Evolutionary conservation across 2,329 filamentous ascomycete genomes (phyloP), one percentile per base, ranked within the genome.

Genomic region (Epicoccum sorghinum): DNA sequence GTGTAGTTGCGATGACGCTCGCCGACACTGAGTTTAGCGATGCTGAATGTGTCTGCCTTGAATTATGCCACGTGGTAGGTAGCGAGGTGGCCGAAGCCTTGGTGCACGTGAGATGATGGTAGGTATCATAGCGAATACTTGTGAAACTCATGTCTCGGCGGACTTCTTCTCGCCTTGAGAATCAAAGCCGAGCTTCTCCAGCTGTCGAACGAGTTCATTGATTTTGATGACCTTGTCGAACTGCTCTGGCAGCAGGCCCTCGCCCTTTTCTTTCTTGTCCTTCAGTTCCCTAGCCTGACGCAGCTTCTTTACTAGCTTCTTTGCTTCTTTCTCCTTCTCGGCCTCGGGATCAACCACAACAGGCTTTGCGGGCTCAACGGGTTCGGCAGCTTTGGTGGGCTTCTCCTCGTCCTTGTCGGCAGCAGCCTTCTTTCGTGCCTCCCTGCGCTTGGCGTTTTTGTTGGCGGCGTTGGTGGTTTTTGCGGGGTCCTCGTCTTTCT

Each of bases 201-300:
- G 78, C 72, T 98, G 93, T 10, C 92, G 85, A 53, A 97, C 87
- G 45, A 99, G 83, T 78, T 99, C 95, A 59, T 91, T 91, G 73
- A 99, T 96, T 77, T 95, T 96, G 74, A 96, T 96, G 50, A 99
- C 91, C 79, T 99, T 99, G 65, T 93, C 92, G 60, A 98, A 89
- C 78, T 99, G 95, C 78, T 99, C 95, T 0, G 93, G 93, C 24
- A 98, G 81, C 57, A 99, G 78, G 4, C 85, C 82, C 71, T 91
- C 89, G 18, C 95, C 95, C 51, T 86, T 87, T 23, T 96, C 90
- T 75, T 96, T 96, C 82, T 96, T 97, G 67, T 87, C 88, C 72
- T 91, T 89, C 48, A 99, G 81, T 2, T 98, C 95, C 64, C 87
- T 89, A 4, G 95, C 93, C 74, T 99, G 95, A 68, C 93, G 90